Evolutionary conservation across 108 stramenopile species (phyloP).

Genomic region (Chaetoceros muelleri): DNA sequence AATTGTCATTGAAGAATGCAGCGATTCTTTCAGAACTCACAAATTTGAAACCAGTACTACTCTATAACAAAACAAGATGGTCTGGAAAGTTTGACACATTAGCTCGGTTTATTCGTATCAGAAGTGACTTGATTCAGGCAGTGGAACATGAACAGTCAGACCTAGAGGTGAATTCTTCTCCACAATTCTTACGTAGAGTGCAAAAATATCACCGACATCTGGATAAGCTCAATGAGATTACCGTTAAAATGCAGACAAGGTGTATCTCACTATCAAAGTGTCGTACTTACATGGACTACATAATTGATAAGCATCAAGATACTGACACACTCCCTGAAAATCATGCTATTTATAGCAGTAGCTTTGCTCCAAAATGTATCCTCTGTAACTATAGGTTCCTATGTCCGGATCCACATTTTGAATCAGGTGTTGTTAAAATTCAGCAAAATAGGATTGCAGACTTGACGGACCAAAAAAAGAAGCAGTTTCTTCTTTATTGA

Average conservation of each 20-base stretch:
- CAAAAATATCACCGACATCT: not conserved
- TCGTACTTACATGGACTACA: not conserved
- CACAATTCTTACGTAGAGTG: not conserved
- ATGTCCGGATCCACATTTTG: not conserved
- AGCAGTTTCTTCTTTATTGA: not conserved
- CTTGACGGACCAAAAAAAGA: not conserved
- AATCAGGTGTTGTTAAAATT: not conserved
- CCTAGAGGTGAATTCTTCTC: not conserved
- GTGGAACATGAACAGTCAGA: not conserved
- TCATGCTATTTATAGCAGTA: not conserved
- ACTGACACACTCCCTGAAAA: not conserved
- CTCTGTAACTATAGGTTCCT: not conserved
- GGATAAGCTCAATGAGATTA: not conserved
- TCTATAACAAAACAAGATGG: not conserved
- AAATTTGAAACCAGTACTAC: not conserved
- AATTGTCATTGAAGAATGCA: not conserved
- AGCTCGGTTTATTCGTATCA: not conserved
- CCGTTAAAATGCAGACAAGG: not conserved
- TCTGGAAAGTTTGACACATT: not conserved
- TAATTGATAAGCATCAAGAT: not conserved
- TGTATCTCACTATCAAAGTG: not conserved
- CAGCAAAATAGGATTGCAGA: not conserved
- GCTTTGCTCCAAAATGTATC: not conserved
- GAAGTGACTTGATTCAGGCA: not conserved
- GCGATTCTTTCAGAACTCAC: not conserved